These are phyloP conservation scores for Chlamydomonas asymmetrica DNA, from an alignment of 139 green algal genomes.

Conservation along the genomic window DNA sequence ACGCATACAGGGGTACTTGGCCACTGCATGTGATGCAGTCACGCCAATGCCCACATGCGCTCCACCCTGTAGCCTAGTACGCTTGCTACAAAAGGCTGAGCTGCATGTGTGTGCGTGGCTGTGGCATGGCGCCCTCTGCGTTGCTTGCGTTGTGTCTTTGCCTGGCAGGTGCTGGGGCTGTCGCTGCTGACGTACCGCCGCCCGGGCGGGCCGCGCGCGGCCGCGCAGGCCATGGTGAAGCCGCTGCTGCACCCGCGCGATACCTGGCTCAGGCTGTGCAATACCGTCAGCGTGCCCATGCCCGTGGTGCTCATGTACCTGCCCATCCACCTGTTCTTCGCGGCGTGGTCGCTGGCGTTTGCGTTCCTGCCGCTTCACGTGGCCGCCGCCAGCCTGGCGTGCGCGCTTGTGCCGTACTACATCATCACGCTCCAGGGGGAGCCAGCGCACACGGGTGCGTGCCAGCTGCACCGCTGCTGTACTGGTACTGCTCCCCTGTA, in stretches of 20 bases:
- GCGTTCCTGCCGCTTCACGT: conserved; percentile 36
- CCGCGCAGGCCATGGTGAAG: conserved; percentile 17
- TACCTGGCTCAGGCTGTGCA: background rate
- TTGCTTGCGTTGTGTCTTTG: no score
- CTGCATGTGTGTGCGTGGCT: no score
- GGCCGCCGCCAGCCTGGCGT: conserved; percentile 23
- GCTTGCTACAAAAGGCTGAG: no score
- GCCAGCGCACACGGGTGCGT: conserved; percentile 72
- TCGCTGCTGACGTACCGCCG: conserved; percentile 51
- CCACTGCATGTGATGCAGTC: no score
- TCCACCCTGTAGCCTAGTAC: no score
- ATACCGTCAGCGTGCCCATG: conserved; percentile 27
- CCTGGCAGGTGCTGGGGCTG: conserved; percentile 39
- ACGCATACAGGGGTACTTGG: no score
- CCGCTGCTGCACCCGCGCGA: conserved; percentile 18
- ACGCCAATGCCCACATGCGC: no score
- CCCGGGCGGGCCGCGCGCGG: conserved; percentile 2
- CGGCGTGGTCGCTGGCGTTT: conserved; percentile 41
- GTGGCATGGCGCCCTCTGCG: no score
- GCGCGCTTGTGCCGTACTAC: conserved; percentile 67
- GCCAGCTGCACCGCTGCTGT: no score
- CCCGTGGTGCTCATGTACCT: conserved; percentile 63
- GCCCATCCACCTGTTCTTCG: conserved; percentile 47
- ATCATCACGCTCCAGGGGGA: conserved; percentile 46
- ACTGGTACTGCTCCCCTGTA: no score